Evolutionary conservation across 148 eudicot genomes (phyloP).

Genomic region (Salicornia ramosissima): DNA sequence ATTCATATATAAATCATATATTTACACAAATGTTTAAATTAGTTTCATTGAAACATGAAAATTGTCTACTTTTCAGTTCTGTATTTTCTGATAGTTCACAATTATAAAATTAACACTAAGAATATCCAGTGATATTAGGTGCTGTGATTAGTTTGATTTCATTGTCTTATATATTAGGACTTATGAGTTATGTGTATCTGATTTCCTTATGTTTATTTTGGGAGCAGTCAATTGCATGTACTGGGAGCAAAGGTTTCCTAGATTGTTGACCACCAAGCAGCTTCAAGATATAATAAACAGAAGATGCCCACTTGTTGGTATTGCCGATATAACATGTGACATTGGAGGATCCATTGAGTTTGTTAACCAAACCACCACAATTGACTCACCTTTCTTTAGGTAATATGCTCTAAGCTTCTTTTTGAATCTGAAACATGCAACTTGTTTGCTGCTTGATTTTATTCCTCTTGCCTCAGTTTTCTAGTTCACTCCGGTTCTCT

Average conservation of each 20-base stretch:
- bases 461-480: not conserved
- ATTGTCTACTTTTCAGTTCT: not conserved
- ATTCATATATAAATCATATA: not conserved
- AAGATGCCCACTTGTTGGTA: slow-evolving; percentile 76
- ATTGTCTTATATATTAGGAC: not conserved
- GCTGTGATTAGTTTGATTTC: not conserved
- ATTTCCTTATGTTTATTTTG: slow-evolving; percentile 7
- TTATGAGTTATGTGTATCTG: not conserved
- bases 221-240: slow-evolving; percentile 96
- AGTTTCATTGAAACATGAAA: not conserved
- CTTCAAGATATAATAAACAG: slow-evolving; percentile 58
- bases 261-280: slow-evolving; percentile 70
- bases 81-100: not conserved
- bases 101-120: too few species aligned
- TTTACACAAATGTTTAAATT: not conserved
- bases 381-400: slow-evolving; percentile 96
- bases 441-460: not conserved
- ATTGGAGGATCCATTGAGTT: slow-evolving; percentile 93
- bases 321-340: slow-evolving; percentile 96
- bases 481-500: slow-evolving; percentile 1
- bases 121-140: not conserved
- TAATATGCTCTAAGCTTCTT: slow-evolving; percentile 21
- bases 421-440: not conserved
- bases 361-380: slow-evolving; percentile 69
- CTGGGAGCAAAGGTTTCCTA: slow-evolving; percentile 96